These are phyloP conservation scores for Chrysanthemum seticuspe DNA, from an alignment of 129 eudicot species.

Conservation along the genomic window DNA sequence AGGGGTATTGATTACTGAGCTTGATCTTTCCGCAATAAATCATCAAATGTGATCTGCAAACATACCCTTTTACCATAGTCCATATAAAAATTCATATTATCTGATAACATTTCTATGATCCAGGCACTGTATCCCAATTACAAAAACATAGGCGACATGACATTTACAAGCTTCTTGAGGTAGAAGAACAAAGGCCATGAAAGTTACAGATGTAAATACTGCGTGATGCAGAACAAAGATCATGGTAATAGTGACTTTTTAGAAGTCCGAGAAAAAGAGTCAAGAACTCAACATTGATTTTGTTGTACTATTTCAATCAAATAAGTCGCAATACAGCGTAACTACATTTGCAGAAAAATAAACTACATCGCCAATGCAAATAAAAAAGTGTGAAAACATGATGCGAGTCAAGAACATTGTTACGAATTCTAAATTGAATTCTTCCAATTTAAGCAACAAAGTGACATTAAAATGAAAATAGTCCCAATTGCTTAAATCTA, in stretches of 20 bases:
- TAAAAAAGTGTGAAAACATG: slow-evolving; percentile 12
- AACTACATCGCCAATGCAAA: slow-evolving; percentile 25
- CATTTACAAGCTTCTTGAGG: too few relatives aligned
- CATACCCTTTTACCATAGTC: too few relatives aligned
- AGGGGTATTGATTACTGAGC: too few relatives aligned
- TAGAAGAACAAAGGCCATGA: not conserved
- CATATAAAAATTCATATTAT: too few relatives aligned
- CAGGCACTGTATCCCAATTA: too few relatives aligned
- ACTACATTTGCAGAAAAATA: slow-evolving; percentile 7
- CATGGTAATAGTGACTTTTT: not conserved
- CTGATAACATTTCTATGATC: too few relatives aligned
- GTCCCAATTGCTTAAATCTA: slow-evolving; percentile 12
- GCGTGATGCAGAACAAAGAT: not conserved
- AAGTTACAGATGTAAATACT: not conserved
- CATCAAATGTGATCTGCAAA: too few relatives aligned
- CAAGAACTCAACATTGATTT: too few relatives aligned
- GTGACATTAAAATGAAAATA: slow-evolving; percentile 3
- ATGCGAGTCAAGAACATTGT: slow-evolving; percentile 14
- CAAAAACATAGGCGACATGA: too few relatives aligned
- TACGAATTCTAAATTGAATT: slow-evolving; percentile 12
- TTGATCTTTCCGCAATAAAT: too few relatives aligned
- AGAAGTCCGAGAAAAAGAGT: too few relatives aligned
- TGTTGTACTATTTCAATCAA: not conserved
- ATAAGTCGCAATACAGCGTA: not conserved
- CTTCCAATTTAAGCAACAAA: slow-evolving; percentile 2